Evolutionary conservation across 78 protist genomes (phyloP), one percentile per base, ranked within the genome.

Genomic region (Dictyostelium firmibasis): DNA sequence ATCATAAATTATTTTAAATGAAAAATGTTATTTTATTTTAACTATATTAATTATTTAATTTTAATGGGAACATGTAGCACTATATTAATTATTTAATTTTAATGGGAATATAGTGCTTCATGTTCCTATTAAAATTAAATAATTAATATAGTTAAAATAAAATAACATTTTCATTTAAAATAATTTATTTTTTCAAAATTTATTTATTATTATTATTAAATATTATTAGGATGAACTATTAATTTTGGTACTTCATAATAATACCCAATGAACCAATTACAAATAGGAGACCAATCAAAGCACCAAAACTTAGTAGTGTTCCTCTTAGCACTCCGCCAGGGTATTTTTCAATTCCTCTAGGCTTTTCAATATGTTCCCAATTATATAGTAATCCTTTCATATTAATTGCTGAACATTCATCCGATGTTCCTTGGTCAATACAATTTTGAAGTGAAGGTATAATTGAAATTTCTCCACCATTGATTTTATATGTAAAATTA

Each of bases 321-420:
- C 94, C 94, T 29, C 43, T 43, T 14, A 47, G 43, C 0, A 31
- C n/a, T 35, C 94, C 86, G 47, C 94, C 94, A 69, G 94, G 94
- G n/a, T 81, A 76, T 27, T n/a, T n/a, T 7, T 85, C 33, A 6
- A 62, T 6, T n/a, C 10, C 4, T 23, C 25, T 25, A n/a, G 72
- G 31, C 25, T 62, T 25, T 50, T 50, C 23, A 50, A 50, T 4
- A 16, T 50, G 62, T 50, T 50, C 23, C 62, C 62, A 50, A 50
- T 50, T 50, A 50, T 14, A 50, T 10, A 50, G 23, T 50, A 50
- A 13, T 14, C 62, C 62, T 50, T 50, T 50, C 62, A 62, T n/a
- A 62, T 62, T 62, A 3, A 62, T 62, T 1, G 72, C 72, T 7
- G 72, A 62, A 25, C 72, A 62, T 6, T 6, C 14, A n/a, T 25